A percentile compares a stretch with the other conserved stretches of the same genome.
Evolutionary conservation across 1,284 basidiomycete species (phyloP).

Genomic region (Golubevia sp.): DNA sequence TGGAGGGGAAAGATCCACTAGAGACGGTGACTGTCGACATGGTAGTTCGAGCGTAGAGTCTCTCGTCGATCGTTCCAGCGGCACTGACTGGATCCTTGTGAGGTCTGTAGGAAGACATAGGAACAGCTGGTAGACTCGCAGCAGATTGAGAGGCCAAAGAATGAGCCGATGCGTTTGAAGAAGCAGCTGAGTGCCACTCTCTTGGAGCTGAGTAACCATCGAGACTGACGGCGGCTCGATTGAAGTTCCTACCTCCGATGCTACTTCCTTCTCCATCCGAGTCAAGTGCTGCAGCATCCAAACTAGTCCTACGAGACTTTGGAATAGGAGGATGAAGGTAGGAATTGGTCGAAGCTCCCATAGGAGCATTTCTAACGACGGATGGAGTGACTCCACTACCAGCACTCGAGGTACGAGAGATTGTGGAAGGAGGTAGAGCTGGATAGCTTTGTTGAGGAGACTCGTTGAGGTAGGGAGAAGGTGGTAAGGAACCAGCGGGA

Average conservation of each 20-base stretch:
- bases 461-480: too few species aligned
- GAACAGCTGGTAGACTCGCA: constrained; percentile 10
- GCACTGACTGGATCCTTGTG: constrained; percentile 34
- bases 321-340: constrained; percentile 33
- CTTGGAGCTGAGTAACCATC: constrained; percentile 1
- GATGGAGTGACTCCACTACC: constrained; percentile 21
- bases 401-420: too few species aligned
- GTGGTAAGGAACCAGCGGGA: too few species aligned
- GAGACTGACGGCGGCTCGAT: constrained; percentile 14
- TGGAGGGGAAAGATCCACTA: constrained; percentile 27
- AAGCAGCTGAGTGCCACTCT: background rate
- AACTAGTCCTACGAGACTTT: constrained; percentile 12
- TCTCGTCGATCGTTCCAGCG: constrained; percentile 35
- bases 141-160: constrained; percentile 5
- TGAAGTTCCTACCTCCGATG: background rate
- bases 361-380: constrained; percentile 43
- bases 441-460: too few species aligned
- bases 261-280: too few species aligned
- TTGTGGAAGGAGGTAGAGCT: too few species aligned
- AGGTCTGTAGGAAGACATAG: constrained; percentile 36
- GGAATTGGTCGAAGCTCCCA: constrained; percentile 21
- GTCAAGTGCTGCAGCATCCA: too few species aligned
- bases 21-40: constrained; percentile 53
- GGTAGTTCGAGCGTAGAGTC: constrained; percentile 45
- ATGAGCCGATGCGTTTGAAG: background rate